phyloP scores from a whole-genome alignment of 1,139 yeast species.

The Blastobotrys buckinghamii region DNA sequence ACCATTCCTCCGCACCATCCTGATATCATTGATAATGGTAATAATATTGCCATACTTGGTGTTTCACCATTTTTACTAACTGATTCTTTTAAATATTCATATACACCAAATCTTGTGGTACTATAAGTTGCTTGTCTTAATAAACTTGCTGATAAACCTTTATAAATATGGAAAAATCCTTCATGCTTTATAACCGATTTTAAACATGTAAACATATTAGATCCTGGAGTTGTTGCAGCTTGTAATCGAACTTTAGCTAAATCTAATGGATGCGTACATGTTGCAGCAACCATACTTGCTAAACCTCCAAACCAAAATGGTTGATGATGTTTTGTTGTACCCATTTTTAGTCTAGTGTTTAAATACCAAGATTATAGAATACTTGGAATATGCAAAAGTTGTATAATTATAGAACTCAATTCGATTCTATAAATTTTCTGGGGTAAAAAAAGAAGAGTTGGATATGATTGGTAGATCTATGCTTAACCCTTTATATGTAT shows the following conservation, averaged over 20 bases:
- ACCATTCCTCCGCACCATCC: conserved; percentile 81
- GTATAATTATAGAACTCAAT: no score
- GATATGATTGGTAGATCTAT: no score
- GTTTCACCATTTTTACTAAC: conserved; percentile 25
- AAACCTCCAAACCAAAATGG: conserved; percentile 52
- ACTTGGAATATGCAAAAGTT: no score
- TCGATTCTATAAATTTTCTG: background rate
- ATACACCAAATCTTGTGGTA: conserved; percentile 77
- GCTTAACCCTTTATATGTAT: no score
- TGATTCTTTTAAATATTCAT: conserved; percentile 63
- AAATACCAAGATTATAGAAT: no score
- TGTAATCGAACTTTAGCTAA: conserved; percentile 81
- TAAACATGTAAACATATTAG: conserved; percentile 53
- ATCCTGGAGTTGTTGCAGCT: conserved; percentile 49
- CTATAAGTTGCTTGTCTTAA: conserved; percentile 87
- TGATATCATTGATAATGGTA: conserved; percentile 77
- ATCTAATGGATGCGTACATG: conserved; percentile 61
- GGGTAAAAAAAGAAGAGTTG: conserved; percentile 22
- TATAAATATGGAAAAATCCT: conserved; percentile 63
- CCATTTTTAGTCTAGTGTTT: background rate
- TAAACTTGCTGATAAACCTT: conserved; percentile 76
- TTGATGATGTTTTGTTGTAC: background rate
- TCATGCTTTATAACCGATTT: conserved; percentile 54
- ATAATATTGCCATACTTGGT: conserved; percentile 44
- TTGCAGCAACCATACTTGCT: conserved; percentile 39